These are phyloP conservation scores for Lolium multiflorum DNA, from an alignment of 176 grass and related monocot species.

Conservation along the genomic window DNA sequence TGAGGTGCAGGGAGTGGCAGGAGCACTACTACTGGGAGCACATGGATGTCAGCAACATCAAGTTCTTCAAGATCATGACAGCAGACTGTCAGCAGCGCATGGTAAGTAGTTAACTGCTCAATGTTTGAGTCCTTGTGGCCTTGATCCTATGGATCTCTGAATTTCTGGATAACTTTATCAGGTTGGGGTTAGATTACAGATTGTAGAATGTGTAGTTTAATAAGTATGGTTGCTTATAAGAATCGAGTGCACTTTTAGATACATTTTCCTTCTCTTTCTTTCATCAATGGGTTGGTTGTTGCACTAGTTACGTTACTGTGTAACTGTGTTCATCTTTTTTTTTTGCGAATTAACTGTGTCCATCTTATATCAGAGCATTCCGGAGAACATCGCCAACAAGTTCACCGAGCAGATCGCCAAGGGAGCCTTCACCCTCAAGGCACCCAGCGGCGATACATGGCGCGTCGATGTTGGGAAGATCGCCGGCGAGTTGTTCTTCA, in stretches of 20 bases:
- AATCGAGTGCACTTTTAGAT: not conserved
- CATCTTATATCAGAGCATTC: constrained; percentile 45
- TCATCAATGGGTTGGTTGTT: not conserved
- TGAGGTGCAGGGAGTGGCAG: constrained; percentile 49
- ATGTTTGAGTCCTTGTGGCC: not conserved
- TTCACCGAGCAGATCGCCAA: constrained; percentile 36
- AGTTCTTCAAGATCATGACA: constrained; percentile 47
- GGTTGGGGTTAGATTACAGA: not conserved
- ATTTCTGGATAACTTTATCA: not conserved
- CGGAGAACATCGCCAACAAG: constrained; percentile 36
- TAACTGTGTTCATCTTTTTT: not conserved
- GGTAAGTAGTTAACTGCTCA: constrained; percentile 31
- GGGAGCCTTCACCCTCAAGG: constrained; percentile 39
- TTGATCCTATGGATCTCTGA: not conserved
- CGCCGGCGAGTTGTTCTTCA: constrained; percentile 33
- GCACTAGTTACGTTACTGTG: not conserved
- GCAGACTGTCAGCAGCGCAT: constrained; percentile 41
- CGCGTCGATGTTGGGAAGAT: constrained; percentile 23
- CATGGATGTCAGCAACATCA: constrained; percentile 44
- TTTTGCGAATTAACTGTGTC: not conserved
- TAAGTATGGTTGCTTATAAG: not conserved
- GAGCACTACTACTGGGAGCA: constrained; percentile 58
- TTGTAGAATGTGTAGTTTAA: not conserved
- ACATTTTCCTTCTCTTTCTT: not conserved
- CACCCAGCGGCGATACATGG: constrained; percentile 45